Conservation (phyloP, 1,284 basidiomycete species). For the Cryptococcus sp. region DNA sequence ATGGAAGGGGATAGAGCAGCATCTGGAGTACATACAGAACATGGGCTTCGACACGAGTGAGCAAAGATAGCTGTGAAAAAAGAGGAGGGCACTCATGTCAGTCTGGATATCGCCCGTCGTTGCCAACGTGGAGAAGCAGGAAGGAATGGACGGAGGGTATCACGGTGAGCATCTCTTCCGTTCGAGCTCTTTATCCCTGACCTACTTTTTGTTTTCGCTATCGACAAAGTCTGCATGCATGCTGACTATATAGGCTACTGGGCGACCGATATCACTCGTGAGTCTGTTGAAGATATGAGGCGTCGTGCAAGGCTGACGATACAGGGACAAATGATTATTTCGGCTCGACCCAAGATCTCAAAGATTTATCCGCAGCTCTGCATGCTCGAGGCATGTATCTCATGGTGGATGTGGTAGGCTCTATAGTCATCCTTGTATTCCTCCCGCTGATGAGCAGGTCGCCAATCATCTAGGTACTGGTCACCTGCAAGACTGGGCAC, state of each 20-base stretch:
- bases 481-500: slow-evolving; percentile 22
- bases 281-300: too few relatives aligned
- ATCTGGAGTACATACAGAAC: slow-evolving; percentile 43
- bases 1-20: slow-evolving; percentile 43
- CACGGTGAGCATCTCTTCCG: slow-evolving; percentile 44
- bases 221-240: too few relatives aligned
- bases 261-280: slow-evolving; percentile 38
- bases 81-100: slow-evolving; percentile 5
- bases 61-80: slow-evolving; percentile 1
- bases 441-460: slow-evolving; percentile 24
- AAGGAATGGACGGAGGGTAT: slow-evolving; percentile 40
- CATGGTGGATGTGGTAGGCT: slow-evolving; percentile 50
- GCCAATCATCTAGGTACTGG: slow-evolving; percentile 50
- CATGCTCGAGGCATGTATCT: slow-evolving; percentile 50
- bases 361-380: slow-evolving; percentile 45
- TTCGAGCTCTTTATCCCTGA: too few relatives aligned
- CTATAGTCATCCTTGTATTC: neutral
- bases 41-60: slow-evolving; percentile 47
- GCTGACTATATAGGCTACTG: slow-evolving; percentile 40
- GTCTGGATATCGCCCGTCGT: slow-evolving; percentile 51
- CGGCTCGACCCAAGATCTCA: slow-evolving; percentile 47
- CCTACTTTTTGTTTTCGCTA: too few relatives aligned
- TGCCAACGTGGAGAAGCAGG: slow-evolving; percentile 38
- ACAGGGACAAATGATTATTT: slow-evolving; percentile 41
- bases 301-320: too few relatives aligned